These are phyloP conservation scores for Eucalyptus guilfoylei DNA, from an alignment of 345 rosid genomes.

Conservation along the genomic window DNA sequence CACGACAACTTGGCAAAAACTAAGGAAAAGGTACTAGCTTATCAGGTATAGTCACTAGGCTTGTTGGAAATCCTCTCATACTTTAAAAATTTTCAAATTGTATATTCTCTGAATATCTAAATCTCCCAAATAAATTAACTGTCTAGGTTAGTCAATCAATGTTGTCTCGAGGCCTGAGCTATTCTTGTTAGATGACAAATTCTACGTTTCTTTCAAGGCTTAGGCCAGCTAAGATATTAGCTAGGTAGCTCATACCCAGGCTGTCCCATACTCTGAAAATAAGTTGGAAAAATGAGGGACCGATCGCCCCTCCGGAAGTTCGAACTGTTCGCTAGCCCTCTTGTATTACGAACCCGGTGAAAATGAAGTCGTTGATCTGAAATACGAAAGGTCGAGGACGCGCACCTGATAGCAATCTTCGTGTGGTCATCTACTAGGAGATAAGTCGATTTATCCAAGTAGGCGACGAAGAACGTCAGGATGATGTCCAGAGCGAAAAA, in stretches of 20 bases:
- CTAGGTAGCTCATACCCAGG: neutral
- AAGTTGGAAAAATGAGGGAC: neutral
- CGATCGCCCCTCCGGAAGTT: neutral
- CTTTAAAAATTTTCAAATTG: neutral
- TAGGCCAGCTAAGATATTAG: neutral
- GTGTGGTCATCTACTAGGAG: constrained; percentile 74
- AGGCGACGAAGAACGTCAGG: constrained; percentile 85
- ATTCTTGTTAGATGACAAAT: neutral
- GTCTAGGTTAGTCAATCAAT: neutral
- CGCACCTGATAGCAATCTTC: constrained; percentile 53
- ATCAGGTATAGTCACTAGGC: neutral
- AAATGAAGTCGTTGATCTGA: neutral
- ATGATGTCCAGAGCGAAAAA: constrained; percentile 76
- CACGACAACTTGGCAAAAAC: neutral
- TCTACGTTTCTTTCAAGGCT: neutral
- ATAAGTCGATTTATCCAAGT: constrained; percentile 64
- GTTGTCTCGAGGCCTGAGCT: neutral
- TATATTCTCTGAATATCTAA: neutral
- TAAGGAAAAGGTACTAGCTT: neutral
- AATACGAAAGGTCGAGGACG: neutral
- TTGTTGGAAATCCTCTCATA: neutral
- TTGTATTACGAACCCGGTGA: neutral
- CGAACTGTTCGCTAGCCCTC: neutral
- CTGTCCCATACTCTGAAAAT: neutral
- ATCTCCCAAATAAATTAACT: neutral